Percentiles rank a stretch among this genome's conserved stretches.
phyloP scores from a whole-genome alignment of 2,329 filamentous ascomycete species.

The Colletotrichum musicola region DNA sequence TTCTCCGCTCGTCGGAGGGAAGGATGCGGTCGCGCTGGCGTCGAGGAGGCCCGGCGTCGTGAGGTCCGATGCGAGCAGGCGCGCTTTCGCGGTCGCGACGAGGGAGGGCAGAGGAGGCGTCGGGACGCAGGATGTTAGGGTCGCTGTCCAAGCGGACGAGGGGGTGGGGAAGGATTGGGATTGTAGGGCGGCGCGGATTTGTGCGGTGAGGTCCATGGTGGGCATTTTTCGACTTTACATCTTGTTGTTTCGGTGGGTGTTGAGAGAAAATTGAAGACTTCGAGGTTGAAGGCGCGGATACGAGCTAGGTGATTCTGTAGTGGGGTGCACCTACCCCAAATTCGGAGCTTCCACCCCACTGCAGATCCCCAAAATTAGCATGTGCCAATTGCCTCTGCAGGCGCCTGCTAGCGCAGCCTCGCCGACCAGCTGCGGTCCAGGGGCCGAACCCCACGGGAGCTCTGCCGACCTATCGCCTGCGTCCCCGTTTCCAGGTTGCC shows the following conservation, averaged over 20 bases:
- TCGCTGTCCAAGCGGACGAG: constrained; percentile 71
- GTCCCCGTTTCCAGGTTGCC: constrained; percentile 23
- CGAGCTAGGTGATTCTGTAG: constrained; percentile 21
- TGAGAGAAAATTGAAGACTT: background rate
- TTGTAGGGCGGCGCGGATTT: constrained; percentile 65
- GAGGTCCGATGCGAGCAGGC: constrained; percentile 83
- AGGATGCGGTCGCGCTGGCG: constrained; percentile 50
- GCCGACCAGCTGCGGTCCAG: constrained; percentile 27
- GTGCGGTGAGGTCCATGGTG: constrained; percentile 52
- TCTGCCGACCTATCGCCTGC: constrained; percentile 28
- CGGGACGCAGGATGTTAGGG: constrained; percentile 69
- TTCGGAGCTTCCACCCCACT: constrained; percentile 17
- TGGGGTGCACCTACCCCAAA: constrained; percentile 31
- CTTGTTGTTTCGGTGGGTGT: background rate
- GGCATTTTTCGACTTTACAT: background rate
- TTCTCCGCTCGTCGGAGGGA: constrained; percentile 66
- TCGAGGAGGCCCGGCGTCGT: constrained; percentile 68
- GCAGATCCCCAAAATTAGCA: constrained; percentile 32
- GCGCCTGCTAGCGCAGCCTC: constrained; percentile 22
- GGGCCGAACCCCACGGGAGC: constrained; percentile 32
- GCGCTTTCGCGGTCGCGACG: constrained; percentile 83
- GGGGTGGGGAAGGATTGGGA: constrained; percentile 66
- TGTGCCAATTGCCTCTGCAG: background rate
- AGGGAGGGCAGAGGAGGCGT: constrained; percentile 77
- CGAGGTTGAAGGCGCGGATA: background rate